Conservation (phyloP, 345 rosid species). For the Sonneratia caseolaris region DNA sequence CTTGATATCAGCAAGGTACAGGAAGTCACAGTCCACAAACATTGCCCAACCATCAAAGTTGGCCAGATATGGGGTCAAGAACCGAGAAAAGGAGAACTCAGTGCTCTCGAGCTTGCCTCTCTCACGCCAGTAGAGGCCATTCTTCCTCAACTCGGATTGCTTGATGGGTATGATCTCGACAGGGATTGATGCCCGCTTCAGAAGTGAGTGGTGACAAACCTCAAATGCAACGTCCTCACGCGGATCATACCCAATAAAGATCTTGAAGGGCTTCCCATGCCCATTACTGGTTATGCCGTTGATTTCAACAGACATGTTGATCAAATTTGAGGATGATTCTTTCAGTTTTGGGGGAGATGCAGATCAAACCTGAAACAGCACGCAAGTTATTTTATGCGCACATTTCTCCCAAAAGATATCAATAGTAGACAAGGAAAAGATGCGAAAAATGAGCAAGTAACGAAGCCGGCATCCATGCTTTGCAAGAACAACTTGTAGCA, state of each 20-base stretch:
- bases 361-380: neutral
- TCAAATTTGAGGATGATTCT: neutral
- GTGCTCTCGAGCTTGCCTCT: slow-evolving; percentile 85
- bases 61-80: slow-evolving; percentile 79
- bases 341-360: neutral
- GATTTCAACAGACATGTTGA: slow-evolving; percentile 1
- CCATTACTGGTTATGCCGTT: neutral
- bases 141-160: slow-evolving; percentile 69
- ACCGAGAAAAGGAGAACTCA: slow-evolving; percentile 86
- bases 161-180: slow-evolving; percentile 67
- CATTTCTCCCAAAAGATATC: too few relatives aligned
- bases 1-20: slow-evolving; percentile 74
- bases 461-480: too few relatives aligned
- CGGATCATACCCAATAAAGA: slow-evolving; percentile 91
- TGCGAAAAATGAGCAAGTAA: too few relatives aligned
- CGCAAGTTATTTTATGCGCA: neutral
- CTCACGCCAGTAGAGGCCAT: slow-evolving; percentile 75
- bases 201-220: slow-evolving; percentile 71
- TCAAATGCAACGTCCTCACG: slow-evolving; percentile 74
- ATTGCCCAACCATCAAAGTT: slow-evolving; percentile 86
- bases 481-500: too few relatives aligned
- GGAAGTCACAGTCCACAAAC: slow-evolving; percentile 97
- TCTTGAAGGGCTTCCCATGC: slow-evolving; percentile 42
- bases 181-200: slow-evolving; percentile 72
- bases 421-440: too few relatives aligned